Base-by-base conservation (phyloP, 2,329 filamentous ascomycete species). In the Exutisphaerella laricina region DNA sequence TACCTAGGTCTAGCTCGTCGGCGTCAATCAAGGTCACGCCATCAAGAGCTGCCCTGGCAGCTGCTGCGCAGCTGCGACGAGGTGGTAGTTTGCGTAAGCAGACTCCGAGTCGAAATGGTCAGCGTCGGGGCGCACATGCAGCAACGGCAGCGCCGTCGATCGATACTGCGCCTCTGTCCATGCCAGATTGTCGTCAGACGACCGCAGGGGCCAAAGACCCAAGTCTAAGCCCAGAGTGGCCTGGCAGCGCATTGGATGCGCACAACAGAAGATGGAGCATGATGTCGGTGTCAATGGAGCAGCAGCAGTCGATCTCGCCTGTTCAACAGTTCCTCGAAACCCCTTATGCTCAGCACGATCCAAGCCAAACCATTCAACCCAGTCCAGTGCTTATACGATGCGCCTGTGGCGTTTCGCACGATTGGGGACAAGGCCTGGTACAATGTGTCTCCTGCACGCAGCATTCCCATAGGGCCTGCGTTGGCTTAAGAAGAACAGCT, bases 391-490 rank as follows among this genome's bases (percentile, higher is more conserved):
- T 49, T 21, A 78, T 77, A 7, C 70, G 78, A 26, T 82, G 79
- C 58, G 61, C 79, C 18, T 82, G 79, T 55, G 72, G 74, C 38
- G 70, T 71, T 12, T 64, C 69, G 39, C 71, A 75, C 29, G 76
- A 72, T 40, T 70, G 72, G 41, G 74, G 72, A 16, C 70, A 72
- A 51, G 59, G 74, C 21, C 77, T 82, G 72, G 71, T 82, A 34
- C 77, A 80, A 65, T 82, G 79, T 62, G 74, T 78, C 59, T 76
- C 73, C 17, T 82, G 78, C 63, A 73, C 68, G n/a, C 78, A 80
- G 53, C 82, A 76, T 73, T 65, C 78, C 21, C 79, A 82, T 54
- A 73, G 73, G 22, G 67, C 68, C 41, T 82, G 79, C 53, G 69
- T 80, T 16, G 76, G 77, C 2, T 59, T 80, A 12, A 70, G 73